Evolutionary conservation across 306 rosid genomes (phyloP), one percentile per base, ranked within the genome.

Genomic region (Vicia sativa): DNA sequence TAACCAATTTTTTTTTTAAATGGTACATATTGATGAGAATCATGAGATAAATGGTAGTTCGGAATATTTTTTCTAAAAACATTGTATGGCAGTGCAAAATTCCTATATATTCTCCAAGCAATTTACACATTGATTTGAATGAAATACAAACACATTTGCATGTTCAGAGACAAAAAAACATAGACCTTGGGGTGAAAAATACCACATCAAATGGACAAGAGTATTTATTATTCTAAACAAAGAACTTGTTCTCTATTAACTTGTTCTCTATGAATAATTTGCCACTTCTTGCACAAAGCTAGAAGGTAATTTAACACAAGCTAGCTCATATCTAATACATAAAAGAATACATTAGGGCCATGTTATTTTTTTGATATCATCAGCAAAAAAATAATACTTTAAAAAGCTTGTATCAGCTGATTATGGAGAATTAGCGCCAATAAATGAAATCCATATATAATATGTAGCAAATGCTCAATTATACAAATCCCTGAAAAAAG

Each of bases 401-500:
- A 14, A 42, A 68, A 64, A 74, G 53, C 29, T 21, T 21, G 2
- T 29, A 38, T 65, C 57, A 26, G 7, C 10, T 31, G 81, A 34
- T 39, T 18, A 72, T 39, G 12, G 23, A 39, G 46, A 56, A 6
- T 67, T 39, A 15, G 50, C 54, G 76, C 16, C 67, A 26, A 21
- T 50, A 63, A 62, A 66, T 60, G 34, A 29, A 59, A 58, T 66
- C 16, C 25, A 26, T n/a, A 55, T 9, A 72, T 16, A 25, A 72
- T 16, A 25, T 31, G 26, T 16, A 21, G 54, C 59, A 13, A 67
- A 45, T 53, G 75, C 73, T 54, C 46, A 64, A 68, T 72, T 65
- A 68, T 75, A 81, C 84, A 82, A 71, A 77, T 39, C 45, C 76
- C 73, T 46, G 0, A 52, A 25, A 50, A 29, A 60, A 41, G 49